Conservation (phyloP, 331 rosid genomes). For the Quercus lobata region DNA sequence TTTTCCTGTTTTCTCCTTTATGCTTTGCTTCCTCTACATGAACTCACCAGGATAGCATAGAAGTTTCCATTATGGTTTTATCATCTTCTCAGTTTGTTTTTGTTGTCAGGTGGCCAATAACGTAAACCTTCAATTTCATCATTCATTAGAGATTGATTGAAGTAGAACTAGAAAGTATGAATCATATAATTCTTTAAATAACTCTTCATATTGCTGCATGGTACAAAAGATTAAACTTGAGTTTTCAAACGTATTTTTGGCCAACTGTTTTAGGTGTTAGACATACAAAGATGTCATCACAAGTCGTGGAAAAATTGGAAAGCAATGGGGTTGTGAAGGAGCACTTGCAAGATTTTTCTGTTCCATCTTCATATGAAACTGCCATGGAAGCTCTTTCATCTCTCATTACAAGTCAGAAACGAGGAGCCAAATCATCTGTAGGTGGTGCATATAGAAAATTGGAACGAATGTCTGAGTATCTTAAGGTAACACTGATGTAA, state of each 20-base stretch:
- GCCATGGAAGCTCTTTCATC: constrained; percentile 75
- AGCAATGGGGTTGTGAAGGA: constrained; percentile 30
- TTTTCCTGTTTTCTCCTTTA: no score
- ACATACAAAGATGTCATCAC: constrained; percentile 26
- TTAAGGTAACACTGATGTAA: constrained; percentile 41
- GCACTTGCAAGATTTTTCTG: constrained; percentile 10
- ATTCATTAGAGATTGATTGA: neutral
- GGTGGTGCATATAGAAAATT: constrained; percentile 35
- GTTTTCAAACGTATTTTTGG: constrained; percentile 15
- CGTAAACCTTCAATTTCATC: no score
- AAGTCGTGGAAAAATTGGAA: constrained; percentile 20
- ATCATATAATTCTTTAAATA: neutral
- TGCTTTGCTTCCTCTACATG: no score
- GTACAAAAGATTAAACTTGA: constrained; percentile 5
- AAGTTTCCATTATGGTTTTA: no score
- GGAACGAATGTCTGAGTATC: constrained; percentile 50
- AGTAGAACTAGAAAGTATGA: neutral
- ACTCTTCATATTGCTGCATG: neutral
- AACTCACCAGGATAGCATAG: no score
- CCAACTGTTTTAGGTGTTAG: constrained; percentile 37
- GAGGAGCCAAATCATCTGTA: constrained; percentile 40
- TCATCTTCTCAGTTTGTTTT: constrained; percentile 7
- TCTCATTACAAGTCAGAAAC: constrained; percentile 54
- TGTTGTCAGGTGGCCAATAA: no score
- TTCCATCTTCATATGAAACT: neutral